phyloP scores from a whole-genome alignment of 192 early-diverging fungal genomes.

The Rhizophagus prolifer region DNA sequence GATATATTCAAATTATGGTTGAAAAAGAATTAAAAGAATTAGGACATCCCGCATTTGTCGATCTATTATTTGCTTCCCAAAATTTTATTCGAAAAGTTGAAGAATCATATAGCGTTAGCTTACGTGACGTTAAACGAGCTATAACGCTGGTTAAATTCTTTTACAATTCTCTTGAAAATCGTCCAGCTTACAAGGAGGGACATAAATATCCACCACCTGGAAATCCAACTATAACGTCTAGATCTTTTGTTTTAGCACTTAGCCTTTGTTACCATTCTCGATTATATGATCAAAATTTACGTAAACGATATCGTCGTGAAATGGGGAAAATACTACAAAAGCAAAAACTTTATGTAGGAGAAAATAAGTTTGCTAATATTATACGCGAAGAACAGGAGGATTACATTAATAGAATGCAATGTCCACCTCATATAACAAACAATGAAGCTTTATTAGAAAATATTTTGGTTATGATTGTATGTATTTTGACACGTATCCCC shows the following conservation, averaged over 20 bases:
- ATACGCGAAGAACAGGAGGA: conserved; percentile 25
- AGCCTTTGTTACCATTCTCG: background rate
- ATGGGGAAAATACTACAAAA: conserved; percentile 11
- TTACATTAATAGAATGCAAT: conserved; percentile 12
- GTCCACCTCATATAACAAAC: background rate
- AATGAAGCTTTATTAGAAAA: conserved; percentile 25
- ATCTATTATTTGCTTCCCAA: conserved; percentile 20
- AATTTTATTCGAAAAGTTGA: conserved; percentile 25
- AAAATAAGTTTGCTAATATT: background rate
- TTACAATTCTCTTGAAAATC: background rate
- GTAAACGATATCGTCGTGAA: background rate
- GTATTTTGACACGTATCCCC: conserved; percentile 23
- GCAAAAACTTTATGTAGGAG: background rate
- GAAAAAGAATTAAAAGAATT: background rate
- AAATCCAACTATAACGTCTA: background rate
- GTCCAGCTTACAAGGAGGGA: background rate
- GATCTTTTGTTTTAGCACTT: conserved; percentile 14
- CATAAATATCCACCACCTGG: background rate
- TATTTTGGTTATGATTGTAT: conserved; percentile 28
- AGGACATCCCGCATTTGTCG: background rate
- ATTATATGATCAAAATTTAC: background rate
- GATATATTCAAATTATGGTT: background rate
- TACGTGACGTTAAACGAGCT: conserved; percentile 28
- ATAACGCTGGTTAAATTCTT: background rate
- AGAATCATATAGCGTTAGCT: conserved; percentile 18